phyloP scores from a whole-genome alignment of 73 alveolate species.

The Paramecium pentaurelia region DNA sequence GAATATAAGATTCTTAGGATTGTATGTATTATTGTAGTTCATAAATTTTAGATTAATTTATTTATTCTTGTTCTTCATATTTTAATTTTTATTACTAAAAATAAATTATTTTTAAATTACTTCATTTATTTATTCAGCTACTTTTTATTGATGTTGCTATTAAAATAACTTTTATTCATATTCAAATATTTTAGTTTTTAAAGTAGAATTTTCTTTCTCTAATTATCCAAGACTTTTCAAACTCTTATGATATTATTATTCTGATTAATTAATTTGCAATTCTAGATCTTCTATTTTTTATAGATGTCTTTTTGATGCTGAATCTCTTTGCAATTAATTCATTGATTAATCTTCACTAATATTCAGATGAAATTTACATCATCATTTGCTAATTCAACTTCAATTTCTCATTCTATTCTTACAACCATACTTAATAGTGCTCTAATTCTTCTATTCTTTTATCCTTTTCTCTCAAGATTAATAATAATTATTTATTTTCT shows the following conservation, averaged over 20 bases:
- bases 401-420: slow-evolving; percentile 32
- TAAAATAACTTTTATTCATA: background rate
- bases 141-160: background rate
- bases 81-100: background rate
- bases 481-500: background rate
- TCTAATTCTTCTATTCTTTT: background rate
- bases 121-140: background rate
- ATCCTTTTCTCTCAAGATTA: background rate
- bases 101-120: background rate
- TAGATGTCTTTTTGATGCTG: background rate
- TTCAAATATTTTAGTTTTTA: slow-evolving; percentile 6
- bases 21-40: background rate
- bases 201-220: slow-evolving; percentile 6
- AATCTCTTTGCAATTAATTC: background rate
- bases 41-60: background rate
- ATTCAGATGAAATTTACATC: slow-evolving; percentile 32
- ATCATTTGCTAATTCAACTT: background rate
- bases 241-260: slow-evolving; percentile 13
- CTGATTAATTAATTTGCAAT: background rate
- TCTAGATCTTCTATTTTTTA: slow-evolving; percentile 4
- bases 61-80: background rate
- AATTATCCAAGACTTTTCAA: background rate
- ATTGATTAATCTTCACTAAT: slow-evolving; percentile 6
- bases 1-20: background rate
- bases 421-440: background rate